phyloP scores from a whole-genome alignment of 1,139 yeast species.

The Hansenula anomala region DNA sequence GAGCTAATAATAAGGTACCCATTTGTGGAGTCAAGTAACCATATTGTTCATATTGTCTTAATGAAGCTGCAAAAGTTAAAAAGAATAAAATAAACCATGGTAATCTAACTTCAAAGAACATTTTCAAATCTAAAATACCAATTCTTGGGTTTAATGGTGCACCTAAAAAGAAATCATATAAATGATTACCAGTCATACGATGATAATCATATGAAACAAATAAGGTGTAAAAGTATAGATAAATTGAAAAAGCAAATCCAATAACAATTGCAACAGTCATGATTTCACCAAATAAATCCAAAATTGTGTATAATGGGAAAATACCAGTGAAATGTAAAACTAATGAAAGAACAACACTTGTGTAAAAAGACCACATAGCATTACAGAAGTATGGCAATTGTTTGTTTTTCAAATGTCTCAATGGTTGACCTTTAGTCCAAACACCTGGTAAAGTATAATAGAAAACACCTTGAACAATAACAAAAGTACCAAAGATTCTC shows the following conservation, averaged over 20 bases:
- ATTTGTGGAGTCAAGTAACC: slow-evolving; percentile 81
- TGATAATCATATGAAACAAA: slow-evolving; percentile 69
- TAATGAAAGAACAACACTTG: slow-evolving; percentile 53
- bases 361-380: slow-evolving; percentile 81
- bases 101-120: slow-evolving; percentile 95
- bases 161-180: slow-evolving; percentile 95
- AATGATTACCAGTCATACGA: slow-evolving; percentile 84
- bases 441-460: slow-evolving; percentile 91
- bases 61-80: slow-evolving; percentile 66
- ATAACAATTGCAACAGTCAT: slow-evolving; percentile 86
- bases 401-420: slow-evolving; percentile 69
- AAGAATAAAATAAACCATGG: slow-evolving; percentile 94
- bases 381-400: slow-evolving; percentile 92
- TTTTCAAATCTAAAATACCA: slow-evolving; percentile 87
- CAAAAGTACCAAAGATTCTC: slow-evolving; percentile 65
- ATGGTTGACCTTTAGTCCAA: slow-evolving; percentile 93
- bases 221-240: slow-evolving; percentile 60
- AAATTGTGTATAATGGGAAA: slow-evolving; percentile 65
- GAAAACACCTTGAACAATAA: slow-evolving; percentile 65
- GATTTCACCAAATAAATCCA: slow-evolving; percentile 83
- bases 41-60: slow-evolving; percentile 75
- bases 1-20: slow-evolving; percentile 69
- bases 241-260: slow-evolving; percentile 64
- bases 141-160: slow-evolving; percentile 95
- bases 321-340: slow-evolving; percentile 67